Evolutionary conservation across 495 filamentous ascomycete species (phyloP), one percentile per base, ranked within the genome.

Genomic region (Clavariopsis aquatica): DNA sequence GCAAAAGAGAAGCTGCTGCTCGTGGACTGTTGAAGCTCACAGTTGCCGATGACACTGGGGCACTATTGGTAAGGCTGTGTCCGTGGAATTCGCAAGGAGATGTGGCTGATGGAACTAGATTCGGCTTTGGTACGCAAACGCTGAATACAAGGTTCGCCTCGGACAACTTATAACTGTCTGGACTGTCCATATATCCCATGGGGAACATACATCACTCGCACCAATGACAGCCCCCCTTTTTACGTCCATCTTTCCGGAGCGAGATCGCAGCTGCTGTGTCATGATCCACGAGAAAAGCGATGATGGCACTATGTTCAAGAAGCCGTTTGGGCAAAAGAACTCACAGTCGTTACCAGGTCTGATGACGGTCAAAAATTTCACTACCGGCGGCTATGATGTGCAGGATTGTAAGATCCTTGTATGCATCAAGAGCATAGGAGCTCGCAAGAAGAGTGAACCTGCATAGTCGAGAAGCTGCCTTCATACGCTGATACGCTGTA

Each of bases 11-110:
- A 2, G 27, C 62, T 27, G 74, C 76, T 36, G 78, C 80, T 0
- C 71, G 74, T 52, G 83, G 84, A 0, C 84, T 78, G 70, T 74
- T 85, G 46, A 82, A 81, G 36, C 57, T 87, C 19, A 76, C 82
- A 52, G 65, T 89, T 1, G 83, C 81, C 58, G 87, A 89, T 73
- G 75, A 84, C 57, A 81, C 79, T 23, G 87, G 81, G 4, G 79
- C 78, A 12, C 74, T 87, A 47, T 79, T 77, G 7, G 86, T 88
- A 71, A 24, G 1, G 29, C 29, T 19, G n/a, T 43, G 1, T 34
- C 26, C 31, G 2, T 29, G 52, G 8, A 15, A 29, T 29, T 1
- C 23, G 20, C 12, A 27, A 2, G 29, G 19, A 43, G n/a, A 27
- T 20, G 31, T 15, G 27, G 45, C 19, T 62, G 49, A 53, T 19